Percentiles rank a stretch among this genome's conserved stretches.
Evolutionary conservation across 176 grass and related monocot genomes (phyloP).

Genomic region (Oryza nivara): DNA sequence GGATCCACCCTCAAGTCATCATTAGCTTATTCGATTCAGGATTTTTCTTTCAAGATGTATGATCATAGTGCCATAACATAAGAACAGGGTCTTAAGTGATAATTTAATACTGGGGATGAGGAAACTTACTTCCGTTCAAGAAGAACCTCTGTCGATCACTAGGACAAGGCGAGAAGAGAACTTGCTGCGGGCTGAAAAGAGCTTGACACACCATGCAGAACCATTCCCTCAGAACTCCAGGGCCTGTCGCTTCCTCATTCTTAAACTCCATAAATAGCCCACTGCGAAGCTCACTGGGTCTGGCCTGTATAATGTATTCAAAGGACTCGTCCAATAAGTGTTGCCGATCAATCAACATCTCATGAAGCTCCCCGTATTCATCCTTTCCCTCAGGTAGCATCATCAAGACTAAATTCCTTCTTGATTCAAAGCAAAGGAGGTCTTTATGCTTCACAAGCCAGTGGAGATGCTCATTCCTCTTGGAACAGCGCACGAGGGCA

Average conservation of each 20-base stretch:
- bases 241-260: conserved; percentile 98
- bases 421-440: conserved; percentile 76
- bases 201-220: conserved; percentile 87
- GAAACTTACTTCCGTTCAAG: conserved; percentile 88
- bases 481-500: conserved; percentile 65
- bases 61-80: not conserved
- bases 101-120: conserved; percentile 12
- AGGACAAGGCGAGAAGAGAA: conserved; percentile 83
- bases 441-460: conserved; percentile 93
- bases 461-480: conserved; percentile 63
- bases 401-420: conserved; percentile 90
- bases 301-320: conserved; percentile 72
- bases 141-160: conserved; percentile 86
- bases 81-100: conserved; percentile 4
- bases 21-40: conserved; percentile 25
- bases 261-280: conserved; percentile 99
- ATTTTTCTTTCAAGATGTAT: not conserved
- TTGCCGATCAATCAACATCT: conserved; percentile 91
- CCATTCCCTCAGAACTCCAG: conserved; percentile 98
- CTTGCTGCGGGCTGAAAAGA: conserved; percentile 89
- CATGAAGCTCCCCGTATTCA: conserved; percentile 84
- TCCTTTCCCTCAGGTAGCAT: conserved; percentile 88
- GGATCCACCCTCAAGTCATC: conserved; percentile 7
- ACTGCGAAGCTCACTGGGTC: conserved; percentile 58
- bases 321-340: conserved; percentile 86